A percentile compares a stretch with the other conserved stretches of the same genome.
Conservation (phyloP, 345 rosid genomes). For the Melaleuca alternifolia region DNA sequence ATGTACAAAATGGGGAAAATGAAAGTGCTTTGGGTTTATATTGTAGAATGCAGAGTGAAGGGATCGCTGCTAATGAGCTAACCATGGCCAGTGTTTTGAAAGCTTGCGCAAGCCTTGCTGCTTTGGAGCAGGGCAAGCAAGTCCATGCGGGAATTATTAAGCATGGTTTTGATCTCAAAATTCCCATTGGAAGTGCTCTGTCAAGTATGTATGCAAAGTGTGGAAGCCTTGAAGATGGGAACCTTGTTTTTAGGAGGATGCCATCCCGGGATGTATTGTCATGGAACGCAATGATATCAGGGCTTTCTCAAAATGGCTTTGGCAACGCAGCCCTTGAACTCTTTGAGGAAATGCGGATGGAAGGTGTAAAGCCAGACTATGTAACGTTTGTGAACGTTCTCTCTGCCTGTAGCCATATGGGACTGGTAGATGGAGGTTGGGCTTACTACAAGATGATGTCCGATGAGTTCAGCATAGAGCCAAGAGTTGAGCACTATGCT, state of each 20-base stretch:
- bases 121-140: slow-evolving; percentile 56
- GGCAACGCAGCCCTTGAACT: slow-evolving; percentile 29
- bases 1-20: slow-evolving; percentile 51
- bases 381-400: slow-evolving; percentile 41
- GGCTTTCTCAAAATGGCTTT: slow-evolving; percentile 30
- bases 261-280: slow-evolving; percentile 25
- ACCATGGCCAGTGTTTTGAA: slow-evolving; percentile 52
- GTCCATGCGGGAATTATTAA: slow-evolving; percentile 53
- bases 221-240: slow-evolving; percentile 48
- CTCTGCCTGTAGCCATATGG: slow-evolving; percentile 48
- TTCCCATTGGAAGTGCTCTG: slow-evolving; percentile 54
- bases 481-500: slow-evolving; percentile 41
- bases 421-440: slow-evolving; percentile 29
- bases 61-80: slow-evolving; percentile 45
- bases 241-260: slow-evolving; percentile 28
- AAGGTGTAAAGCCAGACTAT: slow-evolving; percentile 26
- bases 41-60: slow-evolving; percentile 47
- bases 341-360: slow-evolving; percentile 31
- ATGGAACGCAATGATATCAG: slow-evolving; percentile 52
- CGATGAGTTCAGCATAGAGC: slow-evolving; percentile 16
- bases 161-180: slow-evolving; percentile 29
- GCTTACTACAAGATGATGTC: slow-evolving; percentile 25
- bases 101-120: slow-evolving; percentile 48
- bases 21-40: slow-evolving; percentile 37
- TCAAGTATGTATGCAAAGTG: slow-evolving; percentile 73